These are phyloP conservation scores for Penicillium soppii DNA, from an alignment of 495 filamentous ascomycete genomes.

Conservation along the genomic window DNA sequence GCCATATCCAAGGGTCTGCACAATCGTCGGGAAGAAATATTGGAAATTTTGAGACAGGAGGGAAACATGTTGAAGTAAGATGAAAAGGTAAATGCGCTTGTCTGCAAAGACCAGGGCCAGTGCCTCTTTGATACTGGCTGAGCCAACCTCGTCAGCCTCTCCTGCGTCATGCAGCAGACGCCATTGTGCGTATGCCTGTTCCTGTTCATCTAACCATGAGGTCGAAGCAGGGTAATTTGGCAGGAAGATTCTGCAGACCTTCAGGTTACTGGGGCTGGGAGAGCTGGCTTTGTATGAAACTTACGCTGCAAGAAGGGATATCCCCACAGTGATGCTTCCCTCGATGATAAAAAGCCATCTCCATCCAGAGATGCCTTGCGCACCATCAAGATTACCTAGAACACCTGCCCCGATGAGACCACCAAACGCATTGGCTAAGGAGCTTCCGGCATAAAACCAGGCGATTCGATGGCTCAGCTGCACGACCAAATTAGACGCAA, in stretches of 20 bases:
- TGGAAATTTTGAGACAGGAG: slow-evolving; percentile 59
- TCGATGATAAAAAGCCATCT: slow-evolving; percentile 80
- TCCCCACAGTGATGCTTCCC: slow-evolving; percentile 45
- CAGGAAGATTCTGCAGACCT: slow-evolving; percentile 57
- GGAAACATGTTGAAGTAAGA: slow-evolving; percentile 33
- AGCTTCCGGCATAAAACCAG: slow-evolving; percentile 62
- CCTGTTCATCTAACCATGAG: slow-evolving; percentile 65
- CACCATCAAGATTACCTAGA: slow-evolving; percentile 29
- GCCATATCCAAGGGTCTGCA: slow-evolving; percentile 65
- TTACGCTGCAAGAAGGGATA: slow-evolving; percentile 26
- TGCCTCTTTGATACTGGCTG: slow-evolving; percentile 25
- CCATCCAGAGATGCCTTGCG: slow-evolving; percentile 60
- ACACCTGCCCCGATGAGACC: slow-evolving; percentile 61
- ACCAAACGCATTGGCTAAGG: slow-evolving; percentile 64
- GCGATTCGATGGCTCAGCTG: slow-evolving; percentile 45
- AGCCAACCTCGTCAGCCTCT: slow-evolving; percentile 55
- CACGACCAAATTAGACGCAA: background rate
- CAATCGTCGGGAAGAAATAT: slow-evolving; percentile 84
- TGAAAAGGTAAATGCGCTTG: slow-evolving; percentile 38
- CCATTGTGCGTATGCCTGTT: slow-evolving; percentile 67
- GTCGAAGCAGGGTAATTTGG: slow-evolving; percentile 81
- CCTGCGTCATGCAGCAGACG: slow-evolving; percentile 75
- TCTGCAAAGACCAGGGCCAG: slow-evolving; percentile 29
- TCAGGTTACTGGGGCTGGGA: slow-evolving; percentile 11
- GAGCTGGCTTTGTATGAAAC: background rate